These are phyloP conservation scores for Xerocomus nothofagi DNA, from an alignment of 1,284 basidiomycete species.

Conservation along the genomic window DNA sequence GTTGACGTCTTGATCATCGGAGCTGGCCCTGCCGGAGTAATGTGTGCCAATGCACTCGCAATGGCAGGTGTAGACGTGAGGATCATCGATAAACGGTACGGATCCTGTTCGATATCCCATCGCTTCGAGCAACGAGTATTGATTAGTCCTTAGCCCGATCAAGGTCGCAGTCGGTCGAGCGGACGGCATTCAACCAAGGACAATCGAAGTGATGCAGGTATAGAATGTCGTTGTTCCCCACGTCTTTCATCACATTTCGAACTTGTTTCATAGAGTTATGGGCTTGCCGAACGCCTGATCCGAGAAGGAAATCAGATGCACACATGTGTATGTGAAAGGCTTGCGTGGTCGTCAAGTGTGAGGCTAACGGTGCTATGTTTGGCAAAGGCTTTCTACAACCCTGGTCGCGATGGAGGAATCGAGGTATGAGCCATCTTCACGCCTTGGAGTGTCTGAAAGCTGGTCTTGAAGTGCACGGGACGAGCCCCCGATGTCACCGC, in stretches of 20 bases:
- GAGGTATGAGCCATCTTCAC: constrained; percentile 41
- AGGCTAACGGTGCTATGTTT: not conserved
- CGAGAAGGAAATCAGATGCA: constrained; percentile 69
- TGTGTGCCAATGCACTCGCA: constrained; percentile 65
- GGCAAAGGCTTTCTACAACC: constrained; percentile 81
- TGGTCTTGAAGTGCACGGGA: constrained; percentile 51
- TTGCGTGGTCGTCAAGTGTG: not conserved
- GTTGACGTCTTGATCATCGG: constrained; percentile 61
- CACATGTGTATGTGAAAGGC: constrained; percentile 51
- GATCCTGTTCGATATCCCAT: no score
- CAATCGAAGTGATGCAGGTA: constrained; percentile 76
- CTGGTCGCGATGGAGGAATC: constrained; percentile 57
- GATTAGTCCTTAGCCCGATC: constrained; percentile 42
- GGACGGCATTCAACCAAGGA: constrained; percentile 77
- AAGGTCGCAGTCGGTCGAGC: constrained; percentile 71
- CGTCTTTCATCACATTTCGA: not conserved
- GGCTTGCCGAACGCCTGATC: constrained; percentile 62
- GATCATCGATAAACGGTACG: constrained; percentile 67
- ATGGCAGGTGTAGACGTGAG: constrained; percentile 59
- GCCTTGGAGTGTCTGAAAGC: not conserved
- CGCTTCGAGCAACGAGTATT: not conserved
- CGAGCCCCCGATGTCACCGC: constrained; percentile 59
- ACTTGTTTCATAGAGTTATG: constrained; percentile 57
- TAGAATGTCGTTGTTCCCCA: not conserved
- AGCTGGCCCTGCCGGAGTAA: constrained; percentile 58